Conservation (phyloP, 352 stramenopile genomes). For the Elongisporangium prolatum region DNA sequence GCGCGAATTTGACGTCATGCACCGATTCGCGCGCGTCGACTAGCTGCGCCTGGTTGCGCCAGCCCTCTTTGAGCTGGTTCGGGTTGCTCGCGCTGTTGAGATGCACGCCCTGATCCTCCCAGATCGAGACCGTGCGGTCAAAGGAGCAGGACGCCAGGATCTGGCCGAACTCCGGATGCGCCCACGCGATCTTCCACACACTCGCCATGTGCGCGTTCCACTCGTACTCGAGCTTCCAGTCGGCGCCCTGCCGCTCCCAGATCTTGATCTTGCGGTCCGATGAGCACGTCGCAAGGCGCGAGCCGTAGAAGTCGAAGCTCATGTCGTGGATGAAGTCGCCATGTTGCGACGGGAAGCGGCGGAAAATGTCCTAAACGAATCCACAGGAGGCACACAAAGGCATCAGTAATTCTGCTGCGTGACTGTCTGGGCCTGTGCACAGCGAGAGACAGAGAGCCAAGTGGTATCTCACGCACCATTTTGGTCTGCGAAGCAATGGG, state of each 20-base stretch:
- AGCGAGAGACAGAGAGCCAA: background rate
- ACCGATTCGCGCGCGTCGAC: slow-evolving; percentile 91
- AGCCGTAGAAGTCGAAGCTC: slow-evolving; percentile 92
- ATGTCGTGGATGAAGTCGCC: slow-evolving; percentile 91
- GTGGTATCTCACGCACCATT: background rate
- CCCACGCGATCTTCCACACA: slow-evolving; percentile 93
- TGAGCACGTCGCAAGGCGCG: slow-evolving; percentile 87
- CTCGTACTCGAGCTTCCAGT: slow-evolving; percentile 88
- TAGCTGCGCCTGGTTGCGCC: slow-evolving; percentile 84
- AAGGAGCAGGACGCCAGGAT: slow-evolving; percentile 93
- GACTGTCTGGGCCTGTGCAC: background rate
- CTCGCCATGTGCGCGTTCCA: slow-evolving; percentile 87
- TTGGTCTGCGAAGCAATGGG: background rate
- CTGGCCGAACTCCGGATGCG: slow-evolving; percentile 95
- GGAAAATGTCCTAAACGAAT: slow-evolving; percentile 58
- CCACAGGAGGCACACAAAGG: background rate
- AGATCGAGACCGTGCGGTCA: slow-evolving; percentile 93
- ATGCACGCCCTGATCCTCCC: slow-evolving; percentile 88
- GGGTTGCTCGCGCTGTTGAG: slow-evolving; percentile 22
- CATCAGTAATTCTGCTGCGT: too few species aligned
- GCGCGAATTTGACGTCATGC: slow-evolving; percentile 95
- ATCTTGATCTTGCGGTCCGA: slow-evolving; percentile 92
- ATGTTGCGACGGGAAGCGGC: slow-evolving; percentile 83
- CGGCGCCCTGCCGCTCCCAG: slow-evolving; percentile 78
- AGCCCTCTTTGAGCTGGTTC: slow-evolving; percentile 46